Base-by-base conservation (phyloP, 306 rosid genomes). In the Dryas alaskensis region DNA sequence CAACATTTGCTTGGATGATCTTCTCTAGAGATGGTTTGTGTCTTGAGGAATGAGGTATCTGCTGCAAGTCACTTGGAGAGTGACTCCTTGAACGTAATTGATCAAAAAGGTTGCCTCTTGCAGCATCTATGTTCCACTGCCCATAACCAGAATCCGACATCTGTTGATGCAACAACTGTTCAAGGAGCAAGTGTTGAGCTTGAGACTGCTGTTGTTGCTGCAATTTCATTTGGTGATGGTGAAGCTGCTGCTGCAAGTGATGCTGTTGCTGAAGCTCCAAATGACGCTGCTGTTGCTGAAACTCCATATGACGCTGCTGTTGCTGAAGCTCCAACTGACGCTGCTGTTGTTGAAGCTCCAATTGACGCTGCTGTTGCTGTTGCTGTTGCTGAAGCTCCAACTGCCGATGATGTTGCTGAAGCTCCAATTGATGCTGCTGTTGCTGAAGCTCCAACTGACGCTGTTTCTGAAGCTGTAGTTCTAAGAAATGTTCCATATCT, bases 121-220 rank as follows among this genome's bases (percentile, higher is more conserved):
- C 25, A 75, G 79, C 79, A 73, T 89, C 89, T 37, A 73, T 75
- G 40, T 85, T 86, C 60, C 85, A 76, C 55, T 79, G 91, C 65
- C 84, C 87, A 81, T 79, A 75, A 77, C 80, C 76, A 40, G 82
- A 84, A 78, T 86, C 89, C 43, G 85, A 60, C 39, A 85, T 81
- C 61, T 83, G 91, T 51, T 80, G 89, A 73, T 85, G 85, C 86
- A 87, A 79, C 60, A 87, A 73, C 73, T 88, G 90, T 69, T 86
- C 89, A 74, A 86, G 82, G 43, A 86, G 84, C 79, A 84, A 45
- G 47, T 86, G 89, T 49, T 83, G 86, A 31, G 80, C 84, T 67
- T 89, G 91, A 75, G 89, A 83, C 48, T 83, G 88, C 72, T 89
- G 91, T 73, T 81, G 87, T 19, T 85, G 87, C 80, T 83, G 89